phyloP scores from a whole-genome alignment of 345 rosid genomes.

The Hirschfeldia incana region DNA sequence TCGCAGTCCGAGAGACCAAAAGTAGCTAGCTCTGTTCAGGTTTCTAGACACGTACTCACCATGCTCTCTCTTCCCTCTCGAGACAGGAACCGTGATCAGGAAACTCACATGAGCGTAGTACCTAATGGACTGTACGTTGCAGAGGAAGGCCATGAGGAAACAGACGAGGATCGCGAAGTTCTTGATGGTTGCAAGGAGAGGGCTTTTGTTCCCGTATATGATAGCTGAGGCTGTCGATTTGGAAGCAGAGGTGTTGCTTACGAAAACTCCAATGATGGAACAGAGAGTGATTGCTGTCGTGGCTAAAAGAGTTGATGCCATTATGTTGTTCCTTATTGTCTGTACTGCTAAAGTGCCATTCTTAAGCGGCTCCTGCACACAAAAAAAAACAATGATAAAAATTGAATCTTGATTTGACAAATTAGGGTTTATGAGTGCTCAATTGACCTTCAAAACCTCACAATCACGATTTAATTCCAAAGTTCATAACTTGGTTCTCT shows the following conservation, averaged over 20 bases:
- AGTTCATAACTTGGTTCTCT: background rate
- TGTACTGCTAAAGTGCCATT: conserved; percentile 83
- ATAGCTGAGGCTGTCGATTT: conserved; percentile 43
- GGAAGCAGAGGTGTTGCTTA: conserved; percentile 67
- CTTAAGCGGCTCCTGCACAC: conserved; percentile 76
- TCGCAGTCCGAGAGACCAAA: conserved; percentile 91
- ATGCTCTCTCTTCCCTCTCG: conserved; percentile 51
- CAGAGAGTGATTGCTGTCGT: conserved; percentile 87
- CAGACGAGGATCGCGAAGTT: conserved; percentile 76
- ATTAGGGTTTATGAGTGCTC: background rate
- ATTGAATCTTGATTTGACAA: background rate
- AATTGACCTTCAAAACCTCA: background rate
- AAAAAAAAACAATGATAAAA: background rate
- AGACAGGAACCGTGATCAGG: conserved; percentile 65
- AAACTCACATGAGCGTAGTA: conserved; percentile 89
- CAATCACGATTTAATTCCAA: background rate
- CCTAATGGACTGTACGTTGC: conserved; percentile 88
- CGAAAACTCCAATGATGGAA: conserved; percentile 84
- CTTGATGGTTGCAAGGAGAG: conserved; percentile 63
- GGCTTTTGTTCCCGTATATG: conserved; percentile 64
- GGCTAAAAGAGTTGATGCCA: conserved; percentile 95
- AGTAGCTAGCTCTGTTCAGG: conserved; percentile 87
- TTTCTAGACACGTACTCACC: conserved; percentile 72
- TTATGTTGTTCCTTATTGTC: conserved; percentile 88
- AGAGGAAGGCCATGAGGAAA: conserved; percentile 90